A percentile compares a stretch with the other conserved stretches of the same genome.
These are phyloP conservation scores for Pachyrhizus erosus DNA, from an alignment of 306 rosid genomes.

Conservation along the genomic window DNA sequence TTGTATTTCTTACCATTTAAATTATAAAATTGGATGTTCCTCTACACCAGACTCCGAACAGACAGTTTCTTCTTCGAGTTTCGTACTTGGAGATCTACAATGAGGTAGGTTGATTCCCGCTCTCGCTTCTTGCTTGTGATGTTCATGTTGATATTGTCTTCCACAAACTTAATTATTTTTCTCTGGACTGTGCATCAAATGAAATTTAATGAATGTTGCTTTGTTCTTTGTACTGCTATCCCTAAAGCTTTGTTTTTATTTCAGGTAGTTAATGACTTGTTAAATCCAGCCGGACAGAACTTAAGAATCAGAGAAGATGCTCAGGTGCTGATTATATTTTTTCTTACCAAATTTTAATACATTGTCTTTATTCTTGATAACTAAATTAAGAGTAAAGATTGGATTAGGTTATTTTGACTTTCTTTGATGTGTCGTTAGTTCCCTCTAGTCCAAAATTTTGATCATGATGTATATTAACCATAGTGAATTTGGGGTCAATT, in stretches of 20 bases:
- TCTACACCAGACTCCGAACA: constrained; percentile 79
- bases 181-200: constrained; percentile 31
- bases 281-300: constrained; percentile 98
- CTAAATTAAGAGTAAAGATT: constrained; percentile 13
- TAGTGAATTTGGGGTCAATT: not conserved
- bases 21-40: constrained; percentile 40
- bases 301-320: constrained; percentile 96
- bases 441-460: not conserved
- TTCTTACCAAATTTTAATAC: constrained; percentile 6
- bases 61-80: constrained; percentile 95
- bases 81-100: constrained; percentile 97
- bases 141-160: constrained; percentile 34
- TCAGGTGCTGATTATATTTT: constrained; percentile 64
- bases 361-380: constrained; percentile 31
- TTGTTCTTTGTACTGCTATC: constrained; percentile 28
- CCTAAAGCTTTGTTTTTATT: constrained; percentile 43
- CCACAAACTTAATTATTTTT: constrained; percentile 25
- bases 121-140: constrained; percentile 33
- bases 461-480: not conserved
- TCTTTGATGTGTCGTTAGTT: not conserved
- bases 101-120: constrained; percentile 67
- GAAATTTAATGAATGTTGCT: constrained; percentile 39
- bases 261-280: constrained; percentile 95
- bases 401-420: constrained; percentile 1
- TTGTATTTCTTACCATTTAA: constrained; percentile 39